Percentiles rank a stretch among this genome's conserved stretches.
These are phyloP conservation scores for Mycena alexandri DNA, from an alignment of 768 basidiomycete genomes.

Conservation along the genomic window DNA sequence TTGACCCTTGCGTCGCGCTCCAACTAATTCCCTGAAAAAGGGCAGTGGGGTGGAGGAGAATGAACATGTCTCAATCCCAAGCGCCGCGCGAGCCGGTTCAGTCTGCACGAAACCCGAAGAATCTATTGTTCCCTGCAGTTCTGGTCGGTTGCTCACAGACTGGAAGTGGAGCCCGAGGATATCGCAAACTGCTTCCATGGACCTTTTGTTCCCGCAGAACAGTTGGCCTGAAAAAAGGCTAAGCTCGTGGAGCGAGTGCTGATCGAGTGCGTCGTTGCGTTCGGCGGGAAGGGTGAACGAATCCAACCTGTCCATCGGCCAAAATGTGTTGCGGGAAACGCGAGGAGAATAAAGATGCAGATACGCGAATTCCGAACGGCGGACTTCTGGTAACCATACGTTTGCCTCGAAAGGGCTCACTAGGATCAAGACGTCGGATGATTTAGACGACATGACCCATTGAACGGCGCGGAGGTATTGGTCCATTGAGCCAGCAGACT, in stretches of 20 bases:
- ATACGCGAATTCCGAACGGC: slow-evolving; percentile 7
- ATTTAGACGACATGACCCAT: slow-evolving; percentile 24
- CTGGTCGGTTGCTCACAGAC: slow-evolving; percentile 8
- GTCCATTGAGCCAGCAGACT: slow-evolving; percentile 16
- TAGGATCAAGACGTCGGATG: not conserved
- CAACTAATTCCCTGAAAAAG: slow-evolving; percentile 17
- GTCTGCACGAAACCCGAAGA: slow-evolving; percentile 7
- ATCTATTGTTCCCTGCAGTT: slow-evolving; percentile 2
- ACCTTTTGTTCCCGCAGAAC: slow-evolving; percentile 17
- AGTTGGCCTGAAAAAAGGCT: slow-evolving; percentile 23
- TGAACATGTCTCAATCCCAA: slow-evolving; percentile 6
- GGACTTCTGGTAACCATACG: slow-evolving; percentile 19
- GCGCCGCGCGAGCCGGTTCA: slow-evolving; percentile 1
- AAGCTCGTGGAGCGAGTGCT: slow-evolving; percentile 13
- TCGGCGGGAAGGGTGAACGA: slow-evolving; percentile 20
- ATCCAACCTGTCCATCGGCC: slow-evolving; percentile 10
- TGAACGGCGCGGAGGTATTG: slow-evolving; percentile 22
- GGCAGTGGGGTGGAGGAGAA: slow-evolving; percentile 22
- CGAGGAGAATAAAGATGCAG: slow-evolving; percentile 25
- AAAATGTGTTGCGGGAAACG: slow-evolving; percentile 14
- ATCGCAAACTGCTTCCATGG: slow-evolving; percentile 17
- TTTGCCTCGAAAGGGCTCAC: slow-evolving; percentile 29
- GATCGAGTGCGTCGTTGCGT: not conserved
- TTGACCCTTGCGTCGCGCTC: slow-evolving; percentile 21
- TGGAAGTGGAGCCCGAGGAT: slow-evolving; percentile 21